These are phyloP conservation scores for Anthostomella pinea DNA, from an alignment of 2,329 filamentous ascomycete species.

Conservation along the genomic window DNA sequence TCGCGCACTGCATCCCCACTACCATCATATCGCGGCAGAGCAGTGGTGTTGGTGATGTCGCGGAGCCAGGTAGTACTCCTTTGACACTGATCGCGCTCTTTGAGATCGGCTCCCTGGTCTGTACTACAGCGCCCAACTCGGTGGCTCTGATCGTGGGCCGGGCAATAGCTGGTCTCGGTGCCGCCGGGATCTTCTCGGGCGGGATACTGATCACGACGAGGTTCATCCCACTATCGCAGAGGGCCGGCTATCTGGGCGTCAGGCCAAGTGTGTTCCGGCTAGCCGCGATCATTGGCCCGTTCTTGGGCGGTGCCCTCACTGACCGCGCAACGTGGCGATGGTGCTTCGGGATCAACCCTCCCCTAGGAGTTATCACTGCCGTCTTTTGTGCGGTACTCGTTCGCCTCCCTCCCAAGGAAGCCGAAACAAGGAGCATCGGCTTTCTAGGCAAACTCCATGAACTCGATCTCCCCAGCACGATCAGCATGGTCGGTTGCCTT, in stretches of 20 bases:
- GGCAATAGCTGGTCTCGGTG: not conserved
- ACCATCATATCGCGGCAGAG: too few relatives aligned
- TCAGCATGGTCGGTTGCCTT: not conserved
- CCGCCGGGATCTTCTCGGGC: not conserved
- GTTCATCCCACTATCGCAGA: constrained; percentile 6
- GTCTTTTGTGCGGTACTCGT: too few relatives aligned
- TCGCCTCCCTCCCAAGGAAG: too few relatives aligned
- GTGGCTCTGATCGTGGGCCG: not conserved
- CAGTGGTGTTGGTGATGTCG: too few relatives aligned
- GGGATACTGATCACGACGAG: constrained; percentile 9
- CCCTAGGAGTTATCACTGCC: too few relatives aligned
- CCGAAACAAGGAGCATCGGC: too few relatives aligned
- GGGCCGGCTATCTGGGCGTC: constrained; percentile 11
- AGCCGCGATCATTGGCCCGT: constrained; percentile 14
- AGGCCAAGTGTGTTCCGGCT: constrained; percentile 11
- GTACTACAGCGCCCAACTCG: not conserved
- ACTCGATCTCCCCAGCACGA: not conserved
- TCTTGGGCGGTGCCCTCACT: constrained; percentile 11
- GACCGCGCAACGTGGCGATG: constrained; percentile 9
- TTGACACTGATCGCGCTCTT: too few relatives aligned
- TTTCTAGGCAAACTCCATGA: too few relatives aligned
- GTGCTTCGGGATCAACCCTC: too few relatives aligned
- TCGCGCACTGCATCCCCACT: too few relatives aligned
- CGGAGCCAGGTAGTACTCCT: too few relatives aligned
- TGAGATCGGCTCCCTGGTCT: too few relatives aligned